Evolutionary conservation across 495 filamentous ascomycete species (phyloP).

Genomic region (Elasticomyces elasticus): DNA sequence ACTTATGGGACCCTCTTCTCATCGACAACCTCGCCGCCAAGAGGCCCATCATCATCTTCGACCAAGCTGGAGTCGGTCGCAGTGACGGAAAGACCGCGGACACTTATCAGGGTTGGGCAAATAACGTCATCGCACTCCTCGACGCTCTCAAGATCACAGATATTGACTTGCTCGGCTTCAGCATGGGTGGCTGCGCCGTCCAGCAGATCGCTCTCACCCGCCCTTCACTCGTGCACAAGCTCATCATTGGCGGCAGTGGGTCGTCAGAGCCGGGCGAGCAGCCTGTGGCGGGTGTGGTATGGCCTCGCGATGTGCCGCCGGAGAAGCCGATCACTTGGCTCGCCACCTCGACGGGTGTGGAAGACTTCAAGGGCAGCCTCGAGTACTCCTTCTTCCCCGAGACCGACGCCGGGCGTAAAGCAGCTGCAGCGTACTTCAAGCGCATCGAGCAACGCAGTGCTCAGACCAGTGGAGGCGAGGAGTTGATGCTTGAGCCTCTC

Average conservation of each 20-base stretch:
- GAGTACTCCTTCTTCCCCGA: background rate
- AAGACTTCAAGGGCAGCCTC: background rate
- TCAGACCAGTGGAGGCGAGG: too few species aligned
- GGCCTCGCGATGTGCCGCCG: background rate
- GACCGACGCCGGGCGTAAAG: background rate
- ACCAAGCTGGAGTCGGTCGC: conserved; percentile 20
- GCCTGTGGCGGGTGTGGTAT: background rate
- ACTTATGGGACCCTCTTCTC: conserved; percentile 24
- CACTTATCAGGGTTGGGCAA: conserved; percentile 23
- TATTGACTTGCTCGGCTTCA: conserved; percentile 26
- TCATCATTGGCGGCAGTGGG: conserved; percentile 19
- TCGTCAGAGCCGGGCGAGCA: background rate
- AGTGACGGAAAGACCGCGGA: conserved; percentile 8
- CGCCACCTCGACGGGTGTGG: background rate
- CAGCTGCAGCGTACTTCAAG: background rate
- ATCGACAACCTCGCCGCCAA: conserved; percentile 19
- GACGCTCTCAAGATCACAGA: conserved; percentile 22
- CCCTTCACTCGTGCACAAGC: conserved; percentile 14
- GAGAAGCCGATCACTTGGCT: background rate
- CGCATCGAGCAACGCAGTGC: background rate
- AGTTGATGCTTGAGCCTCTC: too few species aligned
- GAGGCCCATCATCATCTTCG: conserved; percentile 23
- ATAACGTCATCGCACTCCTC: conserved; percentile 22
- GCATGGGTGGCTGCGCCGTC: conserved; percentile 23
- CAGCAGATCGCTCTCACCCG: conserved; percentile 23